These are phyloP conservation scores for Otatea glauca DNA, from an alignment of 176 grass and related monocot species.

Conservation along the genomic window DNA sequence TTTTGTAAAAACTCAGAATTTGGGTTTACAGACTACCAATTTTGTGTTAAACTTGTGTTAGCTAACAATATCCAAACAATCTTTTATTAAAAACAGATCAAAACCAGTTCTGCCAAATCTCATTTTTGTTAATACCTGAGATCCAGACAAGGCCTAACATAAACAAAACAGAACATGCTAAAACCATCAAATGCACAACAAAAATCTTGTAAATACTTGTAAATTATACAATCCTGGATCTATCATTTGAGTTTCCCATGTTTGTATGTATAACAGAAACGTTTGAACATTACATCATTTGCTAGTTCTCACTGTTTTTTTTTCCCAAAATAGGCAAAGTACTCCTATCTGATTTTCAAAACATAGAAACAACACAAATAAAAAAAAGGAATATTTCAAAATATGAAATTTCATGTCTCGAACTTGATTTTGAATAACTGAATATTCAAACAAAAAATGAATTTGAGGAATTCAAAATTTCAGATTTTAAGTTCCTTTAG, in stretches of 20 bases:
- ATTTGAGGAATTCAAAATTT: background rate
- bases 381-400: background rate
- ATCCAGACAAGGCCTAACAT: background rate
- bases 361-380: background rate
- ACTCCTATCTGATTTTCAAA: background rate
- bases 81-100: too few relatives aligned
- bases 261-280: background rate
- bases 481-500: too few relatives aligned
- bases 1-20: background rate
- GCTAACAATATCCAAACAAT: too few relatives aligned
- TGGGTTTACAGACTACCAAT: background rate
- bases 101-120: too few relatives aligned
- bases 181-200: background rate
- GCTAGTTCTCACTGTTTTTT: background rate
- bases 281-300: background rate
- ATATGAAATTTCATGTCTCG: background rate
- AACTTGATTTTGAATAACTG: conserved; percentile 18
- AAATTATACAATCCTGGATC: background rate
- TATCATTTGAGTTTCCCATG: background rate
- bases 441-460: background rate
- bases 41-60: background rate
- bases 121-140: too few relatives aligned
- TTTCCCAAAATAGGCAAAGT: background rate
- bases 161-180: background rate
- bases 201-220: background rate